Percentiles rank a stretch among this genome's conserved stretches.
Evolutionary conservation across 1,284 basidiomycete genomes (phyloP).

Genomic region (Melampsora abietis-canadensis): DNA sequence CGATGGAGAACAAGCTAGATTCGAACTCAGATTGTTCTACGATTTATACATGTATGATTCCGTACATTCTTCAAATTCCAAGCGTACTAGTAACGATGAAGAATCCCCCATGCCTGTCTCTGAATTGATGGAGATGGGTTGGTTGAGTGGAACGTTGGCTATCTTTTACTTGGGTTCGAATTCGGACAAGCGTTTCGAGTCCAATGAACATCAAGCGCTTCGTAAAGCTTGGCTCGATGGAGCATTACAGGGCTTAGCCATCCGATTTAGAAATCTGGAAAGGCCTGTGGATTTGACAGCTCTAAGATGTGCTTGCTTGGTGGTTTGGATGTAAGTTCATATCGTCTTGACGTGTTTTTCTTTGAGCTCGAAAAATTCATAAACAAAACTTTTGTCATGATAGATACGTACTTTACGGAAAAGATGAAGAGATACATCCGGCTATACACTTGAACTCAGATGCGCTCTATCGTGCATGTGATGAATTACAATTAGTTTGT

Average conservation of each 20-base stretch:
- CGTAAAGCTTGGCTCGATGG: conserved; percentile 34
- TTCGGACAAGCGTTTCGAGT: conserved; percentile 13
- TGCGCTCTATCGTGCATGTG: conserved; percentile 39
- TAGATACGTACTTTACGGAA: conserved; percentile 41
- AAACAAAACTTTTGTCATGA: neutral
- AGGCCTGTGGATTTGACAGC: conserved; percentile 24
- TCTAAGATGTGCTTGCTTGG: conserved; percentile 31
- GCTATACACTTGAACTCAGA: conserved; percentile 36
- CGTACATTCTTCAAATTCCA: neutral
- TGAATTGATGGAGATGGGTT: conserved; percentile 29
- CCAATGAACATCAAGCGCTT: conserved; percentile 1
- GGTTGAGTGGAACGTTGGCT: conserved; percentile 37
- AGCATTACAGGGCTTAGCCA: conserved; percentile 19
- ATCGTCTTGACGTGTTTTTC: neutral
- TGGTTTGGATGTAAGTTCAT: conserved; percentile 39
- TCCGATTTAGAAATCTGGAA: neutral
- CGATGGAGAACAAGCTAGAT: conserved; percentile 37
- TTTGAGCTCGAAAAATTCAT: neutral
- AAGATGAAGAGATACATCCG: conserved; percentile 30
- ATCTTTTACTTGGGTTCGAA: conserved; percentile 27
- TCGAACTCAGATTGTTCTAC: conserved; percentile 36
- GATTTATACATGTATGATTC: conserved; percentile 6
- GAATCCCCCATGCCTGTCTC: conserved; percentile 29
- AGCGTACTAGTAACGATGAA: neutral
- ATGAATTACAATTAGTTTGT: conserved; percentile 36